Base-by-base conservation (phyloP, 1,284 basidiomycete genomes). In the Ustilago trichophora region DNA sequence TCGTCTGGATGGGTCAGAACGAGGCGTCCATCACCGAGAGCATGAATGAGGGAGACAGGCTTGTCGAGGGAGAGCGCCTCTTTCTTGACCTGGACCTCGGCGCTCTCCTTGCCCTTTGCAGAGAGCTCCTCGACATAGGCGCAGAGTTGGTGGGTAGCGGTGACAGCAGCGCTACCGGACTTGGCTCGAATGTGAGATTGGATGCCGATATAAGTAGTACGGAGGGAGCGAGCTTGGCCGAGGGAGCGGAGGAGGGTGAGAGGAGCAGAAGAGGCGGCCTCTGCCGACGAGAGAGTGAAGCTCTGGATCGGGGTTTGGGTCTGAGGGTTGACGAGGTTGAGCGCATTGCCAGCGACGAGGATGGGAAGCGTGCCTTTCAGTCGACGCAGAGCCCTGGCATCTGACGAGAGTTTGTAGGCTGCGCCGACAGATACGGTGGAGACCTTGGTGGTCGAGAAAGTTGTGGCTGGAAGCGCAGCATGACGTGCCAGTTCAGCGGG, bases 281-380 rank as follows among this genome's bases (percentile, higher is more conserved):
- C 67, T 15, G 60, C 47, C 6, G 62, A 52, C 1, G 62, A 49
- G 21, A 70, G 56, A 3, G 53, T 50, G 40, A 65, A 70, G 49
- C 67, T 70, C 49, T 70, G 67, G 7, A 65, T 45, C 27, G 56
- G 67, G 1, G 60, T 64, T 46, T 70, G 67, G 10, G 48, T 49
- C 34, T 48, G 45, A 13, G 67, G 60, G n/a, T 70, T 65, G 49
- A 70, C 37, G n/a, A 70, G 62, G 38, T 56, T 65, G 53, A 70
- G 46, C 34, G 56, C 60, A 15, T 65, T 54, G 22, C 52, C 67
- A 8, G 43, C 44, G 15, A 65, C 44, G 40, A 64, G 52, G 36
- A 70, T 44, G 22, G 67, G 67, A 1, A 70, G 53, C 21, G 52
- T 54, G 9, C 56, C 60, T 24, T 65, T 70, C 16, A 70, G 43